phyloP scores from a whole-genome alignment of 331 rosid genomes.

The Malus hybrid region DNA sequence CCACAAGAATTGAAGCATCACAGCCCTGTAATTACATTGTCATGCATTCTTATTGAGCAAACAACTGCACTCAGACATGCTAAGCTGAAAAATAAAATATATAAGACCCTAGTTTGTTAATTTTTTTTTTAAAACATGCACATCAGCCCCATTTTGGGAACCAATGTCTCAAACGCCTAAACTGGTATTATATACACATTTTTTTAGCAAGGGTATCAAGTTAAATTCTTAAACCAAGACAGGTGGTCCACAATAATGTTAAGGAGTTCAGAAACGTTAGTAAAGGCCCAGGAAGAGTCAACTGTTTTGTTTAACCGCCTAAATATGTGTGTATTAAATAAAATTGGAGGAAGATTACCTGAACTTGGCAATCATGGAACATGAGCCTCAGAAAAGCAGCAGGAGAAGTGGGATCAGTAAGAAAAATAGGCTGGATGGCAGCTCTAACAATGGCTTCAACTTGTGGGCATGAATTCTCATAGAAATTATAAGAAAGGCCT shows the following conservation, averaged over 20 bases:
- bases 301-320: background rate
- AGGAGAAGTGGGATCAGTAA: slow-evolving; percentile 20
- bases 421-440: slow-evolving; percentile 9
- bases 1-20: slow-evolving; percentile 30
- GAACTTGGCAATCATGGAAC: slow-evolving; percentile 39
- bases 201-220: background rate
- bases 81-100: background rate
- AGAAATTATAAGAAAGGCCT: slow-evolving; percentile 23
- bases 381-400: slow-evolving; percentile 35
- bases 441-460: slow-evolving; percentile 17
- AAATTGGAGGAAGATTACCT: slow-evolving; percentile 3
- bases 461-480: slow-evolving; percentile 24
- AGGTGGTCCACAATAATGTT: background rate
- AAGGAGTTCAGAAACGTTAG: background rate
- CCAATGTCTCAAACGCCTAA: background rate
- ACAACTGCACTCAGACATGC: background rate
- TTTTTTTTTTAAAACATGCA: background rate
- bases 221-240: background rate
- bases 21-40: slow-evolving; percentile 14
- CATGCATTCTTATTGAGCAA: background rate
- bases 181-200: background rate
- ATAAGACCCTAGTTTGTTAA: background rate
- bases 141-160: background rate
- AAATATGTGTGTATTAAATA: background rate
- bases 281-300: background rate